phyloP scores from a whole-genome alignment of 2,329 filamentous ascomycete species.

The Phaeosphaeria sp. region DNA sequence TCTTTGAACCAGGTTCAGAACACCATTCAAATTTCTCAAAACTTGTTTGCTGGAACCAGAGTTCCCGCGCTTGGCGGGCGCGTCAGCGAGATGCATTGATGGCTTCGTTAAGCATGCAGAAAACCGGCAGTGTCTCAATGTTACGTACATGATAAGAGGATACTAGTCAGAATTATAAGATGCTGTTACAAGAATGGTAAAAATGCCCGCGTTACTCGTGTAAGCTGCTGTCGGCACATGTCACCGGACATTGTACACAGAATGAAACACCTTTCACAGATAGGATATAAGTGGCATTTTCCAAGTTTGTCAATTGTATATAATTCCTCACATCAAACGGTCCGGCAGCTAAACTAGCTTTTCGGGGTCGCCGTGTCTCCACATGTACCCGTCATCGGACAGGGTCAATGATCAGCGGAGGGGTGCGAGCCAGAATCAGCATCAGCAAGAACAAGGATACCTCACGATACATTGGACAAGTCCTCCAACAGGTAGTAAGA shows the following conservation, averaged over 20 bases:
- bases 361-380: slow-evolving; percentile 9
- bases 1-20: not conserved
- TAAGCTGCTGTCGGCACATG: not conserved
- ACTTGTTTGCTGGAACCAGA: not conserved
- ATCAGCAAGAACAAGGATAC: slow-evolving; percentile 3
- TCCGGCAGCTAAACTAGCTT: not conserved
- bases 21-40: not conserved
- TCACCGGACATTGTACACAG: not conserved
- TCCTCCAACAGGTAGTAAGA: not conserved
- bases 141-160: not conserved
- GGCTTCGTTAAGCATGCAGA: not conserved
- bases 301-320: not conserved
- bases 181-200: not conserved
- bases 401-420: not conserved
- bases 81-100: not conserved
- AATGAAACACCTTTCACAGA: not conserved
- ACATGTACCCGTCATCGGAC: slow-evolving; percentile 5
- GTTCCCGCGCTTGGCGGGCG: not conserved
- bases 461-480: not conserved
- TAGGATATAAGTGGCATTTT: not conserved
- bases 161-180: not conserved
- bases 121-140: not conserved
- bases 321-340: not conserved
- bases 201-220: not conserved
- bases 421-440: not conserved